Evolutionary conservation across 1,284 basidiomycete species (phyloP).

Genomic region (Peniophora sp.): DNA sequence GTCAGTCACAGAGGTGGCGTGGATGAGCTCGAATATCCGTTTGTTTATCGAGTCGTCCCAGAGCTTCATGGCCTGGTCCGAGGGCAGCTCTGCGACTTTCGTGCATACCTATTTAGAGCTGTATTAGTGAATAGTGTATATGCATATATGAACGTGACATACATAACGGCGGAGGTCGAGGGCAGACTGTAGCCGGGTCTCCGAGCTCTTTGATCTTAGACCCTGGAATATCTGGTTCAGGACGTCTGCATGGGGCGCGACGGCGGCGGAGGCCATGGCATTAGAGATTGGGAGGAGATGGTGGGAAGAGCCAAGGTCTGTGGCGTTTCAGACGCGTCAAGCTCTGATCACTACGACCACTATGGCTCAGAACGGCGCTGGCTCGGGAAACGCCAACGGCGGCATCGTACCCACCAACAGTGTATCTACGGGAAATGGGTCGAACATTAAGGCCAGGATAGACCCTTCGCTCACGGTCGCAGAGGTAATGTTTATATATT

Average conservation of each 20-base stretch:
- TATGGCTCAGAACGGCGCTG: constrained; percentile 30
- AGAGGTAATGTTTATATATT: constrained; percentile 26
- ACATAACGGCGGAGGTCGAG: constrained; percentile 67
- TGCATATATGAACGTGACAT: constrained; percentile 17
- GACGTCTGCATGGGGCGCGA: constrained; percentile 48
- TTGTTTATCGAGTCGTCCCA: constrained; percentile 81
- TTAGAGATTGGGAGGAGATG: neutral
- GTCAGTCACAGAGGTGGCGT: constrained; percentile 68
- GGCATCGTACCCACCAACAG: constrained; percentile 70
- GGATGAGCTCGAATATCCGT: constrained; percentile 75
- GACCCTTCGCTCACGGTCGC: constrained; percentile 73
- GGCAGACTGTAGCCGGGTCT: constrained; percentile 57
- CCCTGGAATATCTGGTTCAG: constrained; percentile 59
- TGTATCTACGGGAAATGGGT: constrained; percentile 65
- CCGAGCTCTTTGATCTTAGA: constrained; percentile 54
- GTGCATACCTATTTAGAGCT: constrained; percentile 49
- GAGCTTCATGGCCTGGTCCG: constrained; percentile 67
- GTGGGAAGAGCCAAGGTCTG: neutral
- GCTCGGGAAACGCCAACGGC: constrained; percentile 24
- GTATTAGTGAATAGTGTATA: constrained; percentile 2
- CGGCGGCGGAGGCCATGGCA: constrained; percentile 49
- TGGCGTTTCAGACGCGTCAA: neutral
- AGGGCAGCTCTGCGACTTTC: constrained; percentile 67
- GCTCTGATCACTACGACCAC: no score
- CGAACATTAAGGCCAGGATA: constrained; percentile 71